These are phyloP conservation scores for Gyrodon lividus DNA, from an alignment of 768 basidiomycete genomes.

Conservation along the genomic window DNA sequence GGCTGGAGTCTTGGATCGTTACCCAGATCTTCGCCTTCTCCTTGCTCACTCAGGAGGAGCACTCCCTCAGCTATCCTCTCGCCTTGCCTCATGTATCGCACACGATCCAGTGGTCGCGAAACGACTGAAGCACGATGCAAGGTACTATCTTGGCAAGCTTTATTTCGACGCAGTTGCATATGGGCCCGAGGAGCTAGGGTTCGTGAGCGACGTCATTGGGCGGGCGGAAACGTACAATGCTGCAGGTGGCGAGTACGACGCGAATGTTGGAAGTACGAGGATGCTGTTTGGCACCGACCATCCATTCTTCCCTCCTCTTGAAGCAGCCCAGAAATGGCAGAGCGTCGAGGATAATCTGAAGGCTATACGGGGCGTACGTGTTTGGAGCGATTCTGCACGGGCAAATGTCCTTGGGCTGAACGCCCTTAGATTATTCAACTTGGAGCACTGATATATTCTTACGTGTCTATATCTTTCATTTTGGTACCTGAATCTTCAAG, in stretches of 20 bases:
- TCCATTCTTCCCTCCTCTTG: constrained; percentile 86
- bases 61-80: constrained; percentile 79
- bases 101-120: constrained; percentile 82
- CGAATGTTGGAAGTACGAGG: constrained; percentile 48
- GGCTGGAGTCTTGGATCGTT: constrained; percentile 76
- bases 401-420: constrained; percentile 69
- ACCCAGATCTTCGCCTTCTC: constrained; percentile 71
- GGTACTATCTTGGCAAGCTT: constrained; percentile 78
- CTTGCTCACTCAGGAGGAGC: constrained; percentile 89
- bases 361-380: constrained; percentile 52
- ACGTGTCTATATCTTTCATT: constrained; percentile 21
- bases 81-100: constrained; percentile 79
- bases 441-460: constrained; percentile 30
- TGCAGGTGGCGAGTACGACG: constrained; percentile 31
- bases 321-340: constrained; percentile 68
- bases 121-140: constrained; percentile 75
- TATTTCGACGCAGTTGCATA: constrained; percentile 89
- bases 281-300: constrained; percentile 88
- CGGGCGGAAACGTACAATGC: constrained; percentile 53
- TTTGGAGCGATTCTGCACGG: constrained; percentile 52
- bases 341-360: constrained; percentile 85
- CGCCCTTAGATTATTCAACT: constrained; percentile 67
- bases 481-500: constrained; percentile 84
- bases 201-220: constrained; percentile 68
- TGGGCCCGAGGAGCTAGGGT: constrained; percentile 80